Conservation (phyloP, 1,284 basidiomycete genomes). For the Puccinia sorghi region DNA sequence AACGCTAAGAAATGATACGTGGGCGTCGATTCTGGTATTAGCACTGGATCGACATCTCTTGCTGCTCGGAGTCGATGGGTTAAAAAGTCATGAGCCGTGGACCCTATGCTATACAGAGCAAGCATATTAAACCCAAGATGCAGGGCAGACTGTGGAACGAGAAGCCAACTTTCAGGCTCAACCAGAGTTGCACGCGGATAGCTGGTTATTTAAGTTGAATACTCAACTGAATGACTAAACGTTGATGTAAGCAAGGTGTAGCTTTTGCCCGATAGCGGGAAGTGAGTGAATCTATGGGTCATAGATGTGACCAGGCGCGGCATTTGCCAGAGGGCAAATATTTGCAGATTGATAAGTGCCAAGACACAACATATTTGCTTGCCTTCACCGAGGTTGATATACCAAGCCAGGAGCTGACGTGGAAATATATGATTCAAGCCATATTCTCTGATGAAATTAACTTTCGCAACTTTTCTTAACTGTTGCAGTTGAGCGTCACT, state of each 20-base stretch:
- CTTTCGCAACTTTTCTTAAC: constrained; percentile 30
- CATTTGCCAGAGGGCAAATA: constrained; percentile 44
- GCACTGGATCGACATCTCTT: constrained; percentile 36
- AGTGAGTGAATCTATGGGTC: constrained; percentile 40
- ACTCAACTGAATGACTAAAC: constrained; percentile 49
- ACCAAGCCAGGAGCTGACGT: constrained; percentile 32
- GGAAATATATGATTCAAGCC: constrained; percentile 42
- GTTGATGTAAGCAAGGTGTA: constrained; percentile 41
- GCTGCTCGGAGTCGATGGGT: constrained; percentile 32
- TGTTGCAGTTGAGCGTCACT: constrained; percentile 41
- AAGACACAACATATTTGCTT: constrained; percentile 42
- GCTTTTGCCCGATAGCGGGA: constrained; percentile 40
- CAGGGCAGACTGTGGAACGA: constrained; percentile 27
- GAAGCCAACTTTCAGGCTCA: background rate
- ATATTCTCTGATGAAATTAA: constrained; percentile 38
- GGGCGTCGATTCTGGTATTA: constrained; percentile 41
- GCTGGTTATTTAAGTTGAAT: background rate
- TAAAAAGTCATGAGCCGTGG: constrained; percentile 44
- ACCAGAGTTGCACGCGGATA: background rate
- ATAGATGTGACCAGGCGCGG: constrained; percentile 26
- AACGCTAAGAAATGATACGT: constrained; percentile 49
- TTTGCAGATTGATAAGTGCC: constrained; percentile 26
- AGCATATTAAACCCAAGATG: constrained; percentile 50
- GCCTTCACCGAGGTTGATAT: constrained; percentile 39
- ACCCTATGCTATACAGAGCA: constrained; percentile 48